Evolutionary conservation across 2,329 filamentous ascomycete species (phyloP).

Genomic region (Colletotrichum australisinense): DNA sequence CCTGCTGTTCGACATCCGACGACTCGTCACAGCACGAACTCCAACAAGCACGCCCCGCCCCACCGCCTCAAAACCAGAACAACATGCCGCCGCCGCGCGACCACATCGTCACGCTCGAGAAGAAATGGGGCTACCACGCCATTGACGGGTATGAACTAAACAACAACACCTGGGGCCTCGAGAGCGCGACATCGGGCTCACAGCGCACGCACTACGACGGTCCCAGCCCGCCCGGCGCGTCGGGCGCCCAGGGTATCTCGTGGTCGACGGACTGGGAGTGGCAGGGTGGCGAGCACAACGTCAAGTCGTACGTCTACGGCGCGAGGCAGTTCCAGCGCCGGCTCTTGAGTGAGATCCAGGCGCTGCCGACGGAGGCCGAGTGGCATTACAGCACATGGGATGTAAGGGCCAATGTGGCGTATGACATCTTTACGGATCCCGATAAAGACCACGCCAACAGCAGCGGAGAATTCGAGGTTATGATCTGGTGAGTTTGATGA

Average conservation of each 20-base stretch:
- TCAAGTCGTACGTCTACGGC: slow-evolving; percentile 58
- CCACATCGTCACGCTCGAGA: slow-evolving; percentile 39
- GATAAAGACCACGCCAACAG: slow-evolving; percentile 45
- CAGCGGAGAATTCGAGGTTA: slow-evolving; percentile 68
- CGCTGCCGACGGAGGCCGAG: slow-evolving; percentile 47
- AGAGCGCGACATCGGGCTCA: slow-evolving; percentile 46
- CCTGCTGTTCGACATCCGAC: slow-evolving; percentile 16
- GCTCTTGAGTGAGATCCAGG: slow-evolving; percentile 46
- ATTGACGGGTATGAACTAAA: slow-evolving; percentile 46
- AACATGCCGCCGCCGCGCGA: slow-evolving; percentile 37
- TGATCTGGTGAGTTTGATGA: slow-evolving; percentile 66
- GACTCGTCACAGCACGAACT: slow-evolving; percentile 15
- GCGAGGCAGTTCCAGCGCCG: slow-evolving; percentile 46
- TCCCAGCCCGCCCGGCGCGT: slow-evolving; percentile 42
- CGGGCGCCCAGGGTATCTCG: slow-evolving; percentile 42
- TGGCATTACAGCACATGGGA: slow-evolving; percentile 60
- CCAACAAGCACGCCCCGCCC: slow-evolving; percentile 5
- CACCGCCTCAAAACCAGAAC: background rate
- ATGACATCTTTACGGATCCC: slow-evolving; percentile 68
- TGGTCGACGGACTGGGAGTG: slow-evolving; percentile 56
- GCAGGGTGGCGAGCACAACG: slow-evolving; percentile 49
- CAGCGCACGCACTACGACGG: slow-evolving; percentile 55
- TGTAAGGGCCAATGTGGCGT: slow-evolving; percentile 69
- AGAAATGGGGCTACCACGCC: slow-evolving; percentile 44
- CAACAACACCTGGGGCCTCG: slow-evolving; percentile 58